These are phyloP conservation scores for Incumbomyces delicatus DNA, from an alignment of 2,329 filamentous ascomycete genomes.

Conservation along the genomic window DNA sequence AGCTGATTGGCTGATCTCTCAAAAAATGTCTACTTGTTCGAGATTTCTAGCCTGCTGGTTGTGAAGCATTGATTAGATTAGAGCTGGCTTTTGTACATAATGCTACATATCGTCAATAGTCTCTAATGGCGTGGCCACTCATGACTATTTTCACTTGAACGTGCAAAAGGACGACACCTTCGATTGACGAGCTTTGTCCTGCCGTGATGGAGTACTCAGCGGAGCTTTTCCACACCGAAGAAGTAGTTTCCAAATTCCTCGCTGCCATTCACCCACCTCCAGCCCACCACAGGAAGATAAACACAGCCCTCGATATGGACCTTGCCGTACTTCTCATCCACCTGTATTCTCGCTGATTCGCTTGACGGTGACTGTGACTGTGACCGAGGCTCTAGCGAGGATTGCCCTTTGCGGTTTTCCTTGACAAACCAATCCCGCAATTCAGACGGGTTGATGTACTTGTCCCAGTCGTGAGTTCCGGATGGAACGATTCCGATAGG, in stretches of 20 bases:
- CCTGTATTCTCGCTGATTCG: slow-evolving; percentile 7
- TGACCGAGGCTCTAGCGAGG: slow-evolving; percentile 16
- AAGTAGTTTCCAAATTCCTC: slow-evolving; percentile 94
- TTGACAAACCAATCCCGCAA: slow-evolving; percentile 37
- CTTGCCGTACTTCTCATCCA: slow-evolving; percentile 26
- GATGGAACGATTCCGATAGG: slow-evolving; percentile 66
- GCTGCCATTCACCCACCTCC: slow-evolving; percentile 71
- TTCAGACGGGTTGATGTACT: slow-evolving; percentile 87
- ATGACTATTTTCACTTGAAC: too few species aligned
- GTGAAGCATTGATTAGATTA: too few species aligned
- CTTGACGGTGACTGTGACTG: slow-evolving; percentile 18
- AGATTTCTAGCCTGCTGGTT: too few species aligned
- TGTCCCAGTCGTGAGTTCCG: slow-evolving; percentile 92
- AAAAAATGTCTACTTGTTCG: too few species aligned
- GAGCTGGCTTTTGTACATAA: too few species aligned
- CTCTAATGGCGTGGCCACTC: too few species aligned
- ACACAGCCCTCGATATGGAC: slow-evolving; percentile 70
- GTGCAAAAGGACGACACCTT: too few species aligned
- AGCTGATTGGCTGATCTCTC: too few species aligned
- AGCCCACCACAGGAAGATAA: slow-evolving; percentile 83
- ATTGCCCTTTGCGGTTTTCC: slow-evolving; percentile 31
- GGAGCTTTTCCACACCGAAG: slow-evolving; percentile 62
- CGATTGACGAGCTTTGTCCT: too few species aligned
- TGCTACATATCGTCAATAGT: too few species aligned
- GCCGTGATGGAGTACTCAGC: background rate